phyloP scores from a whole-genome alignment of 805 yeast species.

The Metschnikowia lochheadii region DNA sequence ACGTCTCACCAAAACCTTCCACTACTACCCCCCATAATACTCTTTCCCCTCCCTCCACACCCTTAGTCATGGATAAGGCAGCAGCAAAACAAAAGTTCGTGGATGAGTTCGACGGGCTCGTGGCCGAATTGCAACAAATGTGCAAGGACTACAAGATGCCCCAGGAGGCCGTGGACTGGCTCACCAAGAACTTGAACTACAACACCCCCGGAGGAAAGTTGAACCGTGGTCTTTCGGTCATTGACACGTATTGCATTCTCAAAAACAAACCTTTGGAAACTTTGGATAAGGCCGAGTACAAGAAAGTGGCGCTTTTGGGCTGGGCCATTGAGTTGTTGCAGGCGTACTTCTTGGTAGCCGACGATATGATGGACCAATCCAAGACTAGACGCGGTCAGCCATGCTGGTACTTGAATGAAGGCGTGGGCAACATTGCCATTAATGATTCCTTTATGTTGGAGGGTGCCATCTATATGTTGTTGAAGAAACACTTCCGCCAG shows the following conservation, averaged over 20 bases:
- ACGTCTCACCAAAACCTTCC: conserved; percentile 3
- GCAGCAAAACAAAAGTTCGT: conserved; percentile 54
- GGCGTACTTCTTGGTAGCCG: conserved; percentile 95
- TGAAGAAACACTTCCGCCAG: conserved; percentile 81
- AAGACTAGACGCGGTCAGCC: conserved; percentile 98
- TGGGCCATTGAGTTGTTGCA: conserved; percentile 95
- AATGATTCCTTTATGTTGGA: conserved; percentile 97
- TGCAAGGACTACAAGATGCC: conserved; percentile 75
- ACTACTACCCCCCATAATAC: too few species aligned
- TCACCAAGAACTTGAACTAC: conserved; percentile 63
- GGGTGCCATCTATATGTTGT: conserved; percentile 83
- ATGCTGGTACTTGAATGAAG: conserved; percentile 85
- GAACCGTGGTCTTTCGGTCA: conserved; percentile 93
- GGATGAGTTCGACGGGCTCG: conserved; percentile 69
- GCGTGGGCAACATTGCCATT: conserved; percentile 90
- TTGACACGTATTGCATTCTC: conserved; percentile 84
- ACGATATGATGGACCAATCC: conserved; percentile 96
- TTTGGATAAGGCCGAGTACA: conserved; percentile 67
- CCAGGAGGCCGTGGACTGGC: conserved; percentile 83
- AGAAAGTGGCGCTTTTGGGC: conserved; percentile 82
- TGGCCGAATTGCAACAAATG: conserved; percentile 64
- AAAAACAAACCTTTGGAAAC: conserved; percentile 54
- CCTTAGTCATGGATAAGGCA: conserved; percentile 27
- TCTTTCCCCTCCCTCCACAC: too few species aligned
- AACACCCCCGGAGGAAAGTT: conserved; percentile 96